These are phyloP conservation scores for Yarrowia alimentaria DNA, from an alignment of 805 yeast species.

Conservation along the genomic window DNA sequence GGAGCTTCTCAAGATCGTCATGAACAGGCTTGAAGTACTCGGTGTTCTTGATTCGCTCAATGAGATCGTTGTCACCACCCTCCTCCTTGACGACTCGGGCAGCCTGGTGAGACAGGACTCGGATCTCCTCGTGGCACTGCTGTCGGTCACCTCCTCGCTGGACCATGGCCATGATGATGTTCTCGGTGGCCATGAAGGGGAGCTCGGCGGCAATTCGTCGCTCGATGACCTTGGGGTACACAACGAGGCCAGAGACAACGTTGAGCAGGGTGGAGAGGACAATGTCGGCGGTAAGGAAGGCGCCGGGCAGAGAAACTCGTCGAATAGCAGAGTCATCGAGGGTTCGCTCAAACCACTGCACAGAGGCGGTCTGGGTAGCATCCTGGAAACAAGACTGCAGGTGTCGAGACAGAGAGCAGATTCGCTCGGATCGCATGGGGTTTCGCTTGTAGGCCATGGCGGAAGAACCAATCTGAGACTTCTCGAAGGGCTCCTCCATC, in stretches of 20 bases:
- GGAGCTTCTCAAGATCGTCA: slow-evolving; percentile 71
- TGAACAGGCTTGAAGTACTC: slow-evolving; percentile 86
- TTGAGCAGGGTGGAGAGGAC: slow-evolving; percentile 83
- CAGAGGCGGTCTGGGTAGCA: slow-evolving; percentile 94
- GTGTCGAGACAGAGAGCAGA: slow-evolving; percentile 96
- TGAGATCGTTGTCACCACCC: slow-evolving; percentile 97
- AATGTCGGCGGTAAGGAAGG: slow-evolving; percentile 94
- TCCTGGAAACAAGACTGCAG: slow-evolving; percentile 87
- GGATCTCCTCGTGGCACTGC: slow-evolving; percentile 95
- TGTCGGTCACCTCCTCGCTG: slow-evolving; percentile 97
- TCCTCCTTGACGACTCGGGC: slow-evolving; percentile 95
- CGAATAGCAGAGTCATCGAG: slow-evolving; percentile 97
- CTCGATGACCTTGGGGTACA: slow-evolving; percentile 97
- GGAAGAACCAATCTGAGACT: slow-evolving; percentile 95
- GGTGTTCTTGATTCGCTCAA: slow-evolving; percentile 76
- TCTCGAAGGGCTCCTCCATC: slow-evolving; percentile 97
- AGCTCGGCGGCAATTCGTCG: slow-evolving; percentile 91
- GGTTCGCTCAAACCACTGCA: slow-evolving; percentile 99
- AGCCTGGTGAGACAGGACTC: slow-evolving; percentile 96
- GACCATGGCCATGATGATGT: slow-evolving; percentile 99
- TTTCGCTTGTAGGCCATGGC: slow-evolving; percentile 99
- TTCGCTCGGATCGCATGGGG: slow-evolving; percentile 99
- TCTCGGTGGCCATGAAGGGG: slow-evolving; percentile 99
- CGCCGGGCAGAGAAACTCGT: slow-evolving; percentile 94
- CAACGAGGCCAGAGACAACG: slow-evolving; percentile 93